Evolutionary conservation across 441 rosid species (phyloP), one percentile per base, ranked within the genome.

Genomic region (Mallotus japonicus): DNA sequence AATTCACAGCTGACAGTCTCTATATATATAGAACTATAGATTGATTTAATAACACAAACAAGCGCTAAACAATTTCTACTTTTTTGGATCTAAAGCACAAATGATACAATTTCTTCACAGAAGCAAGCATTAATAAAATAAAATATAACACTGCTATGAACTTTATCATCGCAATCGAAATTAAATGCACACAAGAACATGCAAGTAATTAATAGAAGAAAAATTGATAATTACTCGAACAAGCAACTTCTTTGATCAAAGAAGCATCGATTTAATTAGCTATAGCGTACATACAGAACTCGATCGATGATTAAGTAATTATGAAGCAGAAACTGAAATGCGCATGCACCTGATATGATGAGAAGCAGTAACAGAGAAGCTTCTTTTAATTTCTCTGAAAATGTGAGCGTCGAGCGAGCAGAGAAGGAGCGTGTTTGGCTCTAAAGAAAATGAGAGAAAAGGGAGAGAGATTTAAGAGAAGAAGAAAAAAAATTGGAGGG

Each of bases 401-500:
- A 37, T 37, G 40, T 3, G 5, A 37, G 40, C 40, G 6, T 0
- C 32, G 40, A 6, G 40, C 5, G 37, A 37, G 42, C 13, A 66
- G 68, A 56, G 75, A 72, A 67, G 75, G 56, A 50, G 61, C 58
- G 20, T 16, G 34, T 73, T 54, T 55, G 15, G 12, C 24, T 34
- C 55, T 65, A 63, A 75, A 34, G 46, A 64, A 56, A 50, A 13
- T 60, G 79, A 80, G 82, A 83, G 79, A 81, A 75, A 69, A 56
- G n/a, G 13, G 42, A 59, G n/a, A 49, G 11, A 13, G 62, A 46
- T 72, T 49, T 69, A 77, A 73, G 74, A 67, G 64, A 65, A 71
- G 50, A 53, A 47, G 47, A 40, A 50, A 67, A 72, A 67, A 72
- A 37, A 37, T 37, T 78, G 88, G 84, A 81, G 86, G 86, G 84